A percentile compares a stretch with the other conserved stretches of the same genome.
Evolutionary conservation across 257 asterid species (phyloP).

Genomic region (Plantago elongata): DNA sequence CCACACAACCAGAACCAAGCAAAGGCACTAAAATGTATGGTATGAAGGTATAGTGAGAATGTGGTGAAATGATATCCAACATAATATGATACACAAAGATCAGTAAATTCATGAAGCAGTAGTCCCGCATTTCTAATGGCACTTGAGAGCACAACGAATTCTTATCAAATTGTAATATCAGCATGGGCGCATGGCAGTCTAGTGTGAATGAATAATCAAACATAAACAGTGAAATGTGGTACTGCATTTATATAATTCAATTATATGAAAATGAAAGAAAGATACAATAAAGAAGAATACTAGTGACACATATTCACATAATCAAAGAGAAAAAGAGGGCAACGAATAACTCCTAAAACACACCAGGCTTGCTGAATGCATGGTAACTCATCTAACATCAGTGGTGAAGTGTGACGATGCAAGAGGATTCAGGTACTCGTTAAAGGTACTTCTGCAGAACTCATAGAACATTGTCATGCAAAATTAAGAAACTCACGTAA

Average conservation of each 20-base stretch:
- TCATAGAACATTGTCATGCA: too few relatives aligned
- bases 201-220: too few relatives aligned
- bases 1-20: constrained; percentile 8
- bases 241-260: not conserved
- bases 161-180: too few relatives aligned
- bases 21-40: not conserved
- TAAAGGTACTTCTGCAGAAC: constrained; percentile 82
- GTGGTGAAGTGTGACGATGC: constrained; percentile 98
- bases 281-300: not conserved
- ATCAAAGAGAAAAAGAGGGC: not conserved
- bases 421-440: constrained; percentile 87
- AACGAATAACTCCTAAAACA: constrained; percentile 2
- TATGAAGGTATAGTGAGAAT: too few relatives aligned
- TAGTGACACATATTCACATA: not conserved
- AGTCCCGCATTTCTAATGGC: too few relatives aligned
- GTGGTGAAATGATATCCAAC: too few relatives aligned
- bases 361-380: not conserved
- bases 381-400: constrained; percentile 44
- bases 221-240: too few relatives aligned
- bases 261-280: not conserved
- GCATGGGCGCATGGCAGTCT: too few relatives aligned
- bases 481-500: constrained; percentile 58
- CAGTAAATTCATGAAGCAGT: too few relatives aligned
- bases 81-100: too few relatives aligned
- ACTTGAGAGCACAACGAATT: too few relatives aligned